These are phyloP conservation scores for Uncinocarpus reesii DNA, from an alignment of 2,329 filamentous ascomycete genomes.

Conservation along the genomic window DNA sequence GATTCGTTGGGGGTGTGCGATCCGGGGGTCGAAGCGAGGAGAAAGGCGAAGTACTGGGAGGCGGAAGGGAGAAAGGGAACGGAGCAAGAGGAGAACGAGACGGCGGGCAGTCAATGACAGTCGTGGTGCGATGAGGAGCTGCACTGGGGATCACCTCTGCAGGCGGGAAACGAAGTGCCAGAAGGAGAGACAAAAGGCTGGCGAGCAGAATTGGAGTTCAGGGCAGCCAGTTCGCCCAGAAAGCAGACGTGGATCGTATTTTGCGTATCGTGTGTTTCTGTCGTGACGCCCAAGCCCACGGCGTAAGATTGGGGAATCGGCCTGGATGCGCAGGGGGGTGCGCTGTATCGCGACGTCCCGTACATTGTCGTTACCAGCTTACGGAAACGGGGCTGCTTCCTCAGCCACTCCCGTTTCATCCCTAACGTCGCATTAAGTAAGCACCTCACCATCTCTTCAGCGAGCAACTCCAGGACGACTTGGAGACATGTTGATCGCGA, in stretches of 20 bases:
- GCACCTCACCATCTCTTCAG: background rate
- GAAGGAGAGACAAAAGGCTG: slow-evolving; percentile 14
- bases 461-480: no score
- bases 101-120: slow-evolving; percentile 7
- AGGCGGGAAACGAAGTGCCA: slow-evolving; percentile 15
- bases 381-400: slow-evolving; percentile 5
- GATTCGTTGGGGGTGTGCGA: background rate
- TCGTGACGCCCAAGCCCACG: background rate
- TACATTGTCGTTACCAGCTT: background rate
- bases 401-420: slow-evolving; percentile 9
- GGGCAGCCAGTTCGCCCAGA: background rate
- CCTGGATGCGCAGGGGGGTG: background rate
- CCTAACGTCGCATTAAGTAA: background rate
- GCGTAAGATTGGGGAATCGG: background rate
- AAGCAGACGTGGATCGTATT: slow-evolving; percentile 6
- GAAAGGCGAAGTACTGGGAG: no score
- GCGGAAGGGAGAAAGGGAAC: slow-evolving; percentile 17
- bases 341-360: background rate
- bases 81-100: background rate
- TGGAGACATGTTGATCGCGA: no score
- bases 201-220: slow-evolving; percentile 1
- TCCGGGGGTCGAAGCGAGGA: slow-evolving; percentile 16
- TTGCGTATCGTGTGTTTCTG: background rate
- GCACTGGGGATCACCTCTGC: slow-evolving; percentile 1
- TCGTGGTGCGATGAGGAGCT: background rate